phyloP scores from a whole-genome alignment of 148 eudicot species.

The Rheum nobile region DNA sequence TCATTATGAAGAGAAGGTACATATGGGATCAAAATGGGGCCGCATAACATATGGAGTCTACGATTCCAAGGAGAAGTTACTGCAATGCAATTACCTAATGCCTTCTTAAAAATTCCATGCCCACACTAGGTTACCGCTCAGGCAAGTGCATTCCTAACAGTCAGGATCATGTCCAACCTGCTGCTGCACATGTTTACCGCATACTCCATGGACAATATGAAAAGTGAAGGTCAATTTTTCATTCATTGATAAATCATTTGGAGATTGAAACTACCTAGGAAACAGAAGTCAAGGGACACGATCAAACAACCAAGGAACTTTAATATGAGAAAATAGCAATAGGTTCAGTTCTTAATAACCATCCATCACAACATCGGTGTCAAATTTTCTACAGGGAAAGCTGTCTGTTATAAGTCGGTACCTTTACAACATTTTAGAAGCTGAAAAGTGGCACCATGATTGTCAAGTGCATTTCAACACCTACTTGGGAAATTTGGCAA shows the following conservation, averaged over 20 bases:
- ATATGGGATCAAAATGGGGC: too few relatives aligned
- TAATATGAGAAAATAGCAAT: neutral
- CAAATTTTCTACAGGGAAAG: neutral
- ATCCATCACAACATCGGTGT: neutral
- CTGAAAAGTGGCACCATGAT: neutral
- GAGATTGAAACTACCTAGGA: neutral
- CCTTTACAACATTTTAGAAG: neutral
- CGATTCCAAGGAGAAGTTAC: too few relatives aligned
- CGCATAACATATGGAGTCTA: too few relatives aligned
- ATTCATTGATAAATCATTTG: too few relatives aligned
- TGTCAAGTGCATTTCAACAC: neutral
- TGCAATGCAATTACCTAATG: too few relatives aligned
- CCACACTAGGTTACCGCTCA: too few relatives aligned
- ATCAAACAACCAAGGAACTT: neutral
- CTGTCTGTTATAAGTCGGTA: neutral
- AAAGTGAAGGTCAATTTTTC: neutral
- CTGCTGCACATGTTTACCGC: neutral
- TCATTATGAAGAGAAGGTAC: too few relatives aligned
- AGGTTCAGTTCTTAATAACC: neutral
- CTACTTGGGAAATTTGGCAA: neutral
- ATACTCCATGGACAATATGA: neutral
- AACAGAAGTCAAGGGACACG: neutral
- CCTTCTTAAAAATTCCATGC: too few relatives aligned
- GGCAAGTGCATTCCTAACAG: too few relatives aligned
- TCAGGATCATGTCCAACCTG: too few relatives aligned